Evolutionary conservation across 2,329 filamentous ascomycete species (phyloP).

Genomic region (Coleophoma cylindrospora): DNA sequence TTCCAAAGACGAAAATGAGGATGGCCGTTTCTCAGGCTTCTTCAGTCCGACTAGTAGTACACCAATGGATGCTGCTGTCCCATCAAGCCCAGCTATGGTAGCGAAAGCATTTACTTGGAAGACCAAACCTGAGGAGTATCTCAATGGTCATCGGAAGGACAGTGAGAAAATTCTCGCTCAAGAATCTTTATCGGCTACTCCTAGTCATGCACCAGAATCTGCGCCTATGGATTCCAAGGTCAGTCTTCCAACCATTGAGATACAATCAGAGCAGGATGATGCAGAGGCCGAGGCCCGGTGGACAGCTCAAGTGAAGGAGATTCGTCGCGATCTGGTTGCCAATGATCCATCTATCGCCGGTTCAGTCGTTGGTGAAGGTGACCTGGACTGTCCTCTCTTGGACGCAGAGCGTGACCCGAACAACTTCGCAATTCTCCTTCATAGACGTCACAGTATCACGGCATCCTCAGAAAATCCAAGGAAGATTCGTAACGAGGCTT

Average conservation of each 20-base stretch:
- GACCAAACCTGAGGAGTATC: constrained; percentile 57
- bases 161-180: constrained; percentile 7
- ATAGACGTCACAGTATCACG: constrained; percentile 57
- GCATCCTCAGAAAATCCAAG: constrained; percentile 25
- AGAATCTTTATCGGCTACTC: constrained; percentile 2
- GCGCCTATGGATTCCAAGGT: constrained; percentile 4
- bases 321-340: constrained; percentile 35
- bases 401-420: constrained; percentile 41
- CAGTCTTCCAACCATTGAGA: constrained; percentile 5
- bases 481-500: constrained; percentile 45
- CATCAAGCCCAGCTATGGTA: constrained; percentile 26
- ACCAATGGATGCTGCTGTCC: constrained; percentile 8
- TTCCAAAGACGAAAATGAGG: constrained; percentile 46
- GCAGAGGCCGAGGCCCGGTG: constrained; percentile 20
- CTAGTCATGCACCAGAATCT: constrained; percentile 4
- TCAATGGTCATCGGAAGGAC: constrained; percentile 20
- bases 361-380: constrained; percentile 53
- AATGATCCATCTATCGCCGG: constrained; percentile 50
- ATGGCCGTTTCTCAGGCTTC: constrained; percentile 12
- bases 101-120: constrained; percentile 58
- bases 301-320: constrained; percentile 32
- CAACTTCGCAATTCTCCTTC: constrained; percentile 43
- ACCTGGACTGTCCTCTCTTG: constrained; percentile 49
- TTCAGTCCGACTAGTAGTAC: constrained; percentile 17
- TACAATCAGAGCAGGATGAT: constrained; percentile 9